Conservation (phyloP, 2,329 filamentous ascomycete genomes). For the Paracamarosporium sp. region DNA sequence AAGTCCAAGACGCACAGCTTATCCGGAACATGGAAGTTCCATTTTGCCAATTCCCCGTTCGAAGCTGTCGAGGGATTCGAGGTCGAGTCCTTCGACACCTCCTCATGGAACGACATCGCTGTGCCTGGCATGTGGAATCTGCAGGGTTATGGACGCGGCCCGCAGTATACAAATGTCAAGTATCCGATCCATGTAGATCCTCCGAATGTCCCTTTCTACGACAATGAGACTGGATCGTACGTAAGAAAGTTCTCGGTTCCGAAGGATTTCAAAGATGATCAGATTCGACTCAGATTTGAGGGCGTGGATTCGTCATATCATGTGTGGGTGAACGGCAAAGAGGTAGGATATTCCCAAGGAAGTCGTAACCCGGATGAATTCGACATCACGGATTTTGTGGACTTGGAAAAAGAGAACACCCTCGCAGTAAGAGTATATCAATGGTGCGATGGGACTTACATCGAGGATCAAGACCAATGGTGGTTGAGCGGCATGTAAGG, state of each 20-base stretch:
- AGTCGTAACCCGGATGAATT: conserved; percentile 74
- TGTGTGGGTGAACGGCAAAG: conserved; percentile 69
- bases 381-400: conserved; percentile 64
- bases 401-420: conserved; percentile 57
- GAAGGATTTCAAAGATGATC: conserved; percentile 54
- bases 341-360: conserved; percentile 73
- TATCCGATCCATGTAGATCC: conserved; percentile 72
- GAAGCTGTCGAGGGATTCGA: conserved; percentile 46
- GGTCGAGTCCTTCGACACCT: conserved; percentile 39
- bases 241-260: conserved; percentile 63
- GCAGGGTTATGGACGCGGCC: conserved; percentile 67
- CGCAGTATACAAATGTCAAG: conserved; percentile 73
- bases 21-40: conserved; percentile 49
- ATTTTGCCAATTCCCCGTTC: conserved; percentile 43
- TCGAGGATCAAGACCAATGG: conserved; percentile 75
- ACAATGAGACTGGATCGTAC: conserved; percentile 72
- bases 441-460: conserved; percentile 72
- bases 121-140: conserved; percentile 76
- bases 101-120: conserved; percentile 59
- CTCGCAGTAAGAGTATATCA: conserved; percentile 73
- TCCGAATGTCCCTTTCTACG: conserved; percentile 63
- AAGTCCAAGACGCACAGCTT: conserved; percentile 43
- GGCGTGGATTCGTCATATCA: conserved; percentile 76
- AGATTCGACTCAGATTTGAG: conserved; percentile 71
- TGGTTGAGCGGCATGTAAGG: conserved; percentile 63